Base-by-base conservation (phyloP, 2,329 filamentous ascomycete species). In the Orbilia javanica region DNA sequence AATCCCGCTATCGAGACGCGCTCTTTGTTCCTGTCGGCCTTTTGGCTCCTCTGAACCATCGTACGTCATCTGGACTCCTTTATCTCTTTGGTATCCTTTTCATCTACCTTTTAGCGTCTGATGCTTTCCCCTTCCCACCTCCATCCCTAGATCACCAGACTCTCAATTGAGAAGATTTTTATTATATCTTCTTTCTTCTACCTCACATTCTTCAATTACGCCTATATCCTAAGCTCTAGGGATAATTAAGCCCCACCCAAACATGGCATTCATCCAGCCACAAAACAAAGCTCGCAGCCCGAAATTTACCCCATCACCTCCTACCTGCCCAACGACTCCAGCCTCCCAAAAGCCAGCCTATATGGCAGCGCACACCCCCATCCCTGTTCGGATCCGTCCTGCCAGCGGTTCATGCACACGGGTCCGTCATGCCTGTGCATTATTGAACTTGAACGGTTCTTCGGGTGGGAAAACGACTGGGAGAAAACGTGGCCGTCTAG, bases 321-420 rank as follows among this genome's bases (percentile, higher is more conserved):
- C 34, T 3, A 3, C 50, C n/a, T 22, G 13, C 13, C 65, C 65
- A 11, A 20, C 15, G 7, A 68, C 65, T 1, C 65, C 65, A 11
- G 36, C 6, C 8, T 68, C 65, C 1, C 65, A 68, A 18, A 68
- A 68, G 11, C 65, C 39, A 13, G 50, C 50, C 15, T 42, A 46
- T n/a, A 42, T 57, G 8, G 65, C 34, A 1, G 50, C 50, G 0
- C 22, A 8, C 4, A 68, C 65, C 11, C 65, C 65, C 1, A 29
- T 25, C 1, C 31, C 22, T 3, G 20, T 36, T 11, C 13, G 13
- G 3, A 57, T 20, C 6, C 20, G 36, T 8, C 10, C 7, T 0
- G 2, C 44, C 13, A 31, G 31, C 13, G 15, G 18, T 5, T 25
- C 31, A 5, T 25, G 20, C 3, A 57, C 52, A 3, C 20, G 34